Base-by-base conservation (phyloP, 805 yeast species). In the Myxozyma neotropica region DNA sequence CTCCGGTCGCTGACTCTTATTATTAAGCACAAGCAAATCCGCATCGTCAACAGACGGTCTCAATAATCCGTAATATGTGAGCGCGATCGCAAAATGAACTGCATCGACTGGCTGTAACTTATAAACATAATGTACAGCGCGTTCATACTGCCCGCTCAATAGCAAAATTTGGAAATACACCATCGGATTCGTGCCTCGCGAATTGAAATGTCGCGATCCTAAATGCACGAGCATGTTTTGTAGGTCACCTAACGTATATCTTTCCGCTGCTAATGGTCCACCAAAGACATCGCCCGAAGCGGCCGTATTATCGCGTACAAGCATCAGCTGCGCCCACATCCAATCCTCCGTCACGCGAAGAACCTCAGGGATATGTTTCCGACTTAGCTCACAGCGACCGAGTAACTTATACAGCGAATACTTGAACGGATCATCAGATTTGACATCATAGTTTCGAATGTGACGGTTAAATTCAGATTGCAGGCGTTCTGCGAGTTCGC, bases 321-420 rank as follows among this genome's bases (percentile, higher is more conserved):
- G 78, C 73, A 84, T 80, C 57, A 94, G 79, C 73, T 94, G 97
- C 71, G 88, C 83, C 99, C 99, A 93, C 51, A 93, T 73, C 98
- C 98, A 93, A 75, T 93, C 98, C 73, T 93, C 98, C 49, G 92
- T 83, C 59, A 95, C 88, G 38, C 84, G 74, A 39, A 87, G 81
- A 31, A 93, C 84, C 72, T 38, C 95, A 84, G 67, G 92, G 75
- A 63, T 82, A 76, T 73, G 84, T 84, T 73, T 85, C 79, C 49
- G 87, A 77, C 70, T 87, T 70, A 75, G 85, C 86, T 81, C 83
- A 73, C 97, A 90, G 72, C 94, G 86, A n/a, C 98, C 98, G 58
- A 93, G 81, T 26, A 94, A 80, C 74, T 94, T 93, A 76, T 89
- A 94, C 4, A 91, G 87, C 0, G 97, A 94, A 71, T 86, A 87